phyloP scores from a whole-genome alignment of 495 filamentous ascomycete species.

The Neurospora sp. region DNA sequence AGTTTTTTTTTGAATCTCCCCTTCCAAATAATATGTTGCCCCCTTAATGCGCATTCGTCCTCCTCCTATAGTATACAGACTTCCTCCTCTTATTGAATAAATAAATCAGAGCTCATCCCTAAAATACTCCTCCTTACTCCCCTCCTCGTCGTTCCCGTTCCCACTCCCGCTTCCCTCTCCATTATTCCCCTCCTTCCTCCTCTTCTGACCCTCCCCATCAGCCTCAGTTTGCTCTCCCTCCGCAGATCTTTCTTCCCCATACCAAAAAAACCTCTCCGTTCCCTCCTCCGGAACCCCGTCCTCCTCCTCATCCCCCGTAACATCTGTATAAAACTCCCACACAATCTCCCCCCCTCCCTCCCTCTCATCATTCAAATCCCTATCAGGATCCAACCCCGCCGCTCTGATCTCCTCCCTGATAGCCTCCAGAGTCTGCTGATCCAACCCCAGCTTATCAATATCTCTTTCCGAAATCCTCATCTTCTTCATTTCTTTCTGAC shows the following conservation, averaged over 20 bases:
- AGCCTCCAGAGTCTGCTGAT: slow-evolving; percentile 54
- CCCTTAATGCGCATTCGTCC: background rate
- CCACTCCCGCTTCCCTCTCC: slow-evolving; percentile 2
- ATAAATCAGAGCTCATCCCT: slow-evolving; percentile 29
- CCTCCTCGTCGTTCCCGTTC: slow-evolving; percentile 21
- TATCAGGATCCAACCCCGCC: slow-evolving; percentile 24
- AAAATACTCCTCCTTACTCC: slow-evolving; percentile 37
- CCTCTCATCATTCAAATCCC: background rate
- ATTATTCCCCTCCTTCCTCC: background rate
- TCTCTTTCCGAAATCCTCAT: slow-evolving; percentile 45
- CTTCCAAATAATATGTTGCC: background rate
- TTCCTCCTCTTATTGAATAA: background rate
- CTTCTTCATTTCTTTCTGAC: slow-evolving; percentile 35
- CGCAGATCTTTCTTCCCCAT: background rate
- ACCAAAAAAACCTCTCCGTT: background rate
- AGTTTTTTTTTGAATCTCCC: background rate
- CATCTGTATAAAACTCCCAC: background rate
- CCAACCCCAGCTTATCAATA: slow-evolving; percentile 59
- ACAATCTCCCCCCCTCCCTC: background rate
- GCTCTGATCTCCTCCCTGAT: slow-evolving; percentile 48
- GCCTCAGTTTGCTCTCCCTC: background rate
- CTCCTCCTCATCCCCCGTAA: background rate
- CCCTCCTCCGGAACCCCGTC: background rate
- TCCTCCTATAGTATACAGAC: background rate
- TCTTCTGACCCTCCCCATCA: background rate